Evolutionary conservation across 345 rosid species (phyloP).

Genomic region (Crucihimalaya himalaica): DNA sequence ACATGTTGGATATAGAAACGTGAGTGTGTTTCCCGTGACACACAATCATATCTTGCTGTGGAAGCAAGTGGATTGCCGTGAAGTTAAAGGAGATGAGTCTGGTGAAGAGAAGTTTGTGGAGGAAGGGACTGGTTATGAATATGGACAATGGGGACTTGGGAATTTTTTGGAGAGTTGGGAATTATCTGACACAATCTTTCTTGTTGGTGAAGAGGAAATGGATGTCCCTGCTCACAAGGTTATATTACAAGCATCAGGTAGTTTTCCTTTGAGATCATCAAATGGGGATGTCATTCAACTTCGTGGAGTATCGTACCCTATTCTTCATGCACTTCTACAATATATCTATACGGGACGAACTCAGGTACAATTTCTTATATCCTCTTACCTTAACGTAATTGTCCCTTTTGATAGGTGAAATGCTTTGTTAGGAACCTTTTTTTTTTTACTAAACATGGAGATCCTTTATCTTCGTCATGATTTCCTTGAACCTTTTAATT

Average conservation of each 20-base stretch:
- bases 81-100: slow-evolving; percentile 51
- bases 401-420: neutral
- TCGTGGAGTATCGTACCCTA: slow-evolving; percentile 52
- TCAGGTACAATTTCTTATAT: slow-evolving; percentile 51
- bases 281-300: slow-evolving; percentile 53
- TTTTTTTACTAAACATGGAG: neutral
- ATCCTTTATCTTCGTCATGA: neutral
- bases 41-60: slow-evolving; percentile 74
- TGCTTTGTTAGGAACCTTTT: slow-evolving; percentile 7
- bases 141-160: slow-evolving; percentile 80
- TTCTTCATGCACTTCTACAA: slow-evolving; percentile 79
- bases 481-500: slow-evolving; percentile 19
- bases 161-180: slow-evolving; percentile 87
- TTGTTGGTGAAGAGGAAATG: slow-evolving; percentile 67
- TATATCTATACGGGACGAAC: slow-evolving; percentile 74
- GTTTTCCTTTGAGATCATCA: slow-evolving; percentile 54
- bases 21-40: slow-evolving; percentile 81
- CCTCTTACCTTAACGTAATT: neutral
- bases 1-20: slow-evolving; percentile 96
- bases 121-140: slow-evolving; percentile 36
- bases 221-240: slow-evolving; percentile 85
- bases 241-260: slow-evolving; percentile 82
- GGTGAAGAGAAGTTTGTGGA: slow-evolving; percentile 52
- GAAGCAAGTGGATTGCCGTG: slow-evolving; percentile 77
- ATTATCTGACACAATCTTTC: slow-evolving; percentile 66